Base-by-base conservation (phyloP, 805 yeast species). In the Ogataea pignaliae region DNA sequence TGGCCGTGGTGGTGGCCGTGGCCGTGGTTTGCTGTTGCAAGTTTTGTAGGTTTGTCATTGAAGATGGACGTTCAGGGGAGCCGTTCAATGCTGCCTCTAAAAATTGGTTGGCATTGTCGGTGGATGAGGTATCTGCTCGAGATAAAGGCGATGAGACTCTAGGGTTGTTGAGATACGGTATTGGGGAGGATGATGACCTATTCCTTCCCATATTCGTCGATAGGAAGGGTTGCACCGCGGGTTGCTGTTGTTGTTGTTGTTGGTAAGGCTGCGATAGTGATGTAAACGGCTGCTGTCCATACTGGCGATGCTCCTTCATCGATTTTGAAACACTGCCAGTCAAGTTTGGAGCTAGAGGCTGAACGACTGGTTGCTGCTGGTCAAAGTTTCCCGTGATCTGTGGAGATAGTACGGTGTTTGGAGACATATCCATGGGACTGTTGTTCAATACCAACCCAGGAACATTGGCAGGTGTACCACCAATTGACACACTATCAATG, bases 401-500 rank as follows among this genome's bases (percentile, higher is more conserved):
- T 6, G 56, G 51, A 3, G 53, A 49, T 3, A 44, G 21, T 9
- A 34, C 46, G 26, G 31, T 31, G n/a, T 21, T 43, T 34, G 45
- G 52, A 6, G 56, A 40, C 38, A 39, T 9, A 15, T 47, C 44
- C 45, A 35, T 33, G 1, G 46, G 47, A 26, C 18, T 41, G 17
- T 39, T 39, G 15, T 45, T 45, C 26, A 53, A 47, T 15, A 43
- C 41, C n/a, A 51, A 42, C 18, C 53, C 43, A 15, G 75, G 81
- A 36, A 77, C 67, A 45, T 71, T 75, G 1, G 83, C 66, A 0
- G 88, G 85, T 1, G 76, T 75, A n/a, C 91, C 90, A 53, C 75
- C 81, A 14, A 81, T 74, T 37, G 85, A 76, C 3, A 83, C 89
- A 43, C 87, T 80, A 59, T 88, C 96, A 33, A 86, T 88, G 28